Base-by-base conservation (phyloP, 306 rosid genomes). In the Abrus precatorius region DNA sequence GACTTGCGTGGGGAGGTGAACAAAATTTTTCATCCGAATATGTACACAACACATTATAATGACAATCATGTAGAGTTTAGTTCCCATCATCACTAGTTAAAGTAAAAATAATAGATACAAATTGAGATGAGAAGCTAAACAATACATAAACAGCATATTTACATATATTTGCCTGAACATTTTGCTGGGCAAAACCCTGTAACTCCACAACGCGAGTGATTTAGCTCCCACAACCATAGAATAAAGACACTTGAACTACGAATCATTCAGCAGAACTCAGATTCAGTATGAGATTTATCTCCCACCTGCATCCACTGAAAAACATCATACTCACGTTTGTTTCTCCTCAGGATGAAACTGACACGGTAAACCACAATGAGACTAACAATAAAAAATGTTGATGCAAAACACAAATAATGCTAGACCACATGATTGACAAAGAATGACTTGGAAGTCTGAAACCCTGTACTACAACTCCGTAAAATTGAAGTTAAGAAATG, bases 261-360 rank as follows among this genome's bases (percentile, higher is more conserved):
- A 67, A 81, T 65, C 67, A 61, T 71, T 77, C 69, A 60, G 30
- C 74, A 33, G 52, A 56, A 75, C 61, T 10, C 76, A 69, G 80
- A 84, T 81, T 65, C 61, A 8, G 56, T 53, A 38, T 70, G 75
- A 69, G 43, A 7, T 80, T 89, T 77, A 92, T 84, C 89, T 90
- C 87, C 88, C 89, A 89, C 91, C 97, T 89, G 95, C 97, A 83
- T 85, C 88, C 89, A 87, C 93, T 85, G 93, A 81, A 82, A 82
- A 86, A 38, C 64, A 80, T 79, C 86, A 47, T 59, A 80, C 80
- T 88, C 85, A 86, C 78, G 55, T 70, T 71, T 79, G 40, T 30
- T 80, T 76, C 72, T 43, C 67, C 73, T 72, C 72, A 78, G 50
- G 52, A 74, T 47, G 54, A 82, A 54, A 47, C 49, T 44, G 50